A percentile compares a stretch with the other conserved stretches of the same genome.
Conservation (phyloP, 306 rosid species). For the Sindora glabra region DNA sequence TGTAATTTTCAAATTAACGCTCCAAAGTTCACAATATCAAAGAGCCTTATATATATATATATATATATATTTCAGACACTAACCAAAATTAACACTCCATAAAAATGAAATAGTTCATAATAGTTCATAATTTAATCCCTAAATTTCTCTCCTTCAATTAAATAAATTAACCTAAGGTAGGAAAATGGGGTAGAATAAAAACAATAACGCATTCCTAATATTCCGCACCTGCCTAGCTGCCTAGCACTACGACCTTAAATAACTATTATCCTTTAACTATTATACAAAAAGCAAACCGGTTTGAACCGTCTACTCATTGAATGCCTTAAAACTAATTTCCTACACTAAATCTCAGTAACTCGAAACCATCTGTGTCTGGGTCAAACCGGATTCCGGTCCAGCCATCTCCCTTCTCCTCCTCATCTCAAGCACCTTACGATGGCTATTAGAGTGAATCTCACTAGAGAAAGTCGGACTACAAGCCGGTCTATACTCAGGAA, state of each 20-base stretch:
- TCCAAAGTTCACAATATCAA: no score
- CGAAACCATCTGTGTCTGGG: conserved; percentile 26
- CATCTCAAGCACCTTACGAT: conserved; percentile 84
- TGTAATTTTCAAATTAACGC: no score
- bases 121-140: no score
- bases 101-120: no score
- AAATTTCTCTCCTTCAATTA: no score
- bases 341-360: conserved; percentile 31
- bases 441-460: conserved; percentile 77
- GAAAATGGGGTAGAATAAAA: no score
- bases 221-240: conserved; percentile 14
- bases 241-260: conserved; percentile 15
- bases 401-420: conserved; percentile 50
- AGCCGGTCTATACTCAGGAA: conserved; percentile 93
- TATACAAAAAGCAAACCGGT: conserved; percentile 25
- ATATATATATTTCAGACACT: no score
- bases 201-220: no score
- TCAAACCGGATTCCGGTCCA: conserved; percentile 31
- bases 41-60: no score
- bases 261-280: conserved; percentile 2
- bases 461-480: conserved; percentile 76
- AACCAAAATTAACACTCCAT: no score
- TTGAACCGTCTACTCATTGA: conserved; percentile 12
- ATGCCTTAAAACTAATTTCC: conserved; percentile 3
- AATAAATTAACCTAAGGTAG: no score